Evolutionary conservation across 1,284 basidiomycete genomes (phyloP), one percentile per base, ranked within the genome.

Genomic region (Apiotrichum sp.): DNA sequence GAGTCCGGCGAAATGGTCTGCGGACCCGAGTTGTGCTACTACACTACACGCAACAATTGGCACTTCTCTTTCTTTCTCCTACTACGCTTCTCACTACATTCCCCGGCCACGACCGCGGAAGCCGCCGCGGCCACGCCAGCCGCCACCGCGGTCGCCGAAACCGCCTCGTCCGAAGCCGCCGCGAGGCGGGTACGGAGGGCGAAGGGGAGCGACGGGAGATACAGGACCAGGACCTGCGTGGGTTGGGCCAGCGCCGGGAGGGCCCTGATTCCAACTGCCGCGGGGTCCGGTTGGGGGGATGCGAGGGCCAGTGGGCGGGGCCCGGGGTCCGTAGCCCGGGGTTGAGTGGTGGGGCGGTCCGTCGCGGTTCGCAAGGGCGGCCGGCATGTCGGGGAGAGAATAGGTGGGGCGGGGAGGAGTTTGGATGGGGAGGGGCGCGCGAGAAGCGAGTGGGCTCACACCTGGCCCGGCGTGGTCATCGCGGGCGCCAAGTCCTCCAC

Each of bases 241-340:
- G 46, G 47, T 32, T 33, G 53, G 55, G 8, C 44, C 50, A 8
- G 32, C 39, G 11, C 41, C 33, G 47, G 16, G 47, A 48, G 3
- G 47, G 46, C 16, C 56, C 54, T 22, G 22, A 10, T 52, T 45
- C 57, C 61, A 58, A 36, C 47, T 49, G 4, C 51, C 51, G 1
- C 61, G 61, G 4, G 61, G 58, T 2, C 61, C 61, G 1, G 61
- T 59, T 0, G 61, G 61, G 3, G 58, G 55, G 22, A 53, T 48
- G 2, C 61, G 61, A 1, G 61, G 61, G 8, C 61, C 61, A 3
- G 57, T 59, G 0, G 61, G 58, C 4, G 56, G 55, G 3, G 55
- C 49, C 11, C 57, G 57, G 11, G 49, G 47, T 14, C 49, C 49
- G 40, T 50, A 50, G 3, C 47, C 36, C n/a, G 43, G 35, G 14